Percentiles rank a stretch among this genome's conserved stretches.
phyloP scores from a whole-genome alignment of 1,139 yeast genomes.

The Geotrichum klebahnii region DNA sequence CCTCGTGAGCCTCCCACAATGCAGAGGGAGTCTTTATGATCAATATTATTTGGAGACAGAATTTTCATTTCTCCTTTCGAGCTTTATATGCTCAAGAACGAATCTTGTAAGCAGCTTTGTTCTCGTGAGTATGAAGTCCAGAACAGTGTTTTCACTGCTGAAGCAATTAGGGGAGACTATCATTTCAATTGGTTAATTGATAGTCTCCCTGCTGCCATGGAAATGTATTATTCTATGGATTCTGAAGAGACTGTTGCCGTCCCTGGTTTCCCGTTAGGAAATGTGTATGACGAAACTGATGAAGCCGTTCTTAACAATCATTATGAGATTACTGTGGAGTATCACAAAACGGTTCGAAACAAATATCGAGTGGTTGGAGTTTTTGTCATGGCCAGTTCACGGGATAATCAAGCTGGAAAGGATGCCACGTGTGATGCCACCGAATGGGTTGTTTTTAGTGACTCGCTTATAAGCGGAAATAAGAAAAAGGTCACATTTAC shows the following conservation, averaged over 20 bases:
- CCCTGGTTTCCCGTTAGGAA: slow-evolving; percentile 77
- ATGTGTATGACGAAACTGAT: slow-evolving; percentile 33
- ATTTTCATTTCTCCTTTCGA: slow-evolving; percentile 89
- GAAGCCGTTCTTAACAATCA: slow-evolving; percentile 71
- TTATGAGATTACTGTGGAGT: slow-evolving; percentile 71
- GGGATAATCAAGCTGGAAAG: slow-evolving; percentile 34
- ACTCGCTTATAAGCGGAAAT: slow-evolving; percentile 38
- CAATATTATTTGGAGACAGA: slow-evolving; percentile 91
- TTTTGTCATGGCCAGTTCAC: slow-evolving; percentile 64
- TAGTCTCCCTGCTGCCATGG: slow-evolving; percentile 87
- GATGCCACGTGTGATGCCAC: slow-evolving; percentile 38
- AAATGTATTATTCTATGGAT: slow-evolving; percentile 50
- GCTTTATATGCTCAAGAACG: slow-evolving; percentile 69
- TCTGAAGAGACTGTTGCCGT: slow-evolving; percentile 51
- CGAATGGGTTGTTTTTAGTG: slow-evolving; percentile 34
- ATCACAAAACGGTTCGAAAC: slow-evolving; percentile 68
- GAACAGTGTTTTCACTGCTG: slow-evolving; percentile 70
- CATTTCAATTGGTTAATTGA: slow-evolving; percentile 90
- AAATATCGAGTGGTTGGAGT: slow-evolving; percentile 88
- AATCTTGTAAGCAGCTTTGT: slow-evolving; percentile 65
- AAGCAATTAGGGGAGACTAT: slow-evolving; percentile 76
- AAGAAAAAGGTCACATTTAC: slow-evolving; percentile 50
- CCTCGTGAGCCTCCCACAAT: slow-evolving; percentile 62
- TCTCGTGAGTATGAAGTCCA: slow-evolving; percentile 51
- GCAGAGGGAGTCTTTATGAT: slow-evolving; percentile 87